Conservation (phyloP, 495 filamentous ascomycete genomes). For the Hypomontagnella submonticulosa region DNA sequence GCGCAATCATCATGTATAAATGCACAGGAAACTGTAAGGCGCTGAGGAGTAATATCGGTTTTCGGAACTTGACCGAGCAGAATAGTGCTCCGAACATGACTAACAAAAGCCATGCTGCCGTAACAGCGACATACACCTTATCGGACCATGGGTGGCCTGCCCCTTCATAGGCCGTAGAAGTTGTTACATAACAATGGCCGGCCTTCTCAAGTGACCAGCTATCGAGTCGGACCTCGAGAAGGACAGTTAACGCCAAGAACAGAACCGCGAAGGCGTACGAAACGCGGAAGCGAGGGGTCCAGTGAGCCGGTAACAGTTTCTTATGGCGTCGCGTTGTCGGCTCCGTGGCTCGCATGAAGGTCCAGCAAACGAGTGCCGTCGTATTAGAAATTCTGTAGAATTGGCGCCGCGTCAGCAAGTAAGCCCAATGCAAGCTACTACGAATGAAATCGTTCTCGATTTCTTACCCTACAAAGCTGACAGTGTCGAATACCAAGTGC, state of each 20-base stretch:
- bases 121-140: constrained; percentile 48
- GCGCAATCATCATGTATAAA: constrained; percentile 52
- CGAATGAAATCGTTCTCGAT: not conserved
- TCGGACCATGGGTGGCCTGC: constrained; percentile 46
- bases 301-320: constrained; percentile 24
- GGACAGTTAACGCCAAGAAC: constrained; percentile 49
- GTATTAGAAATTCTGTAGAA: constrained; percentile 47
- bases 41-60: constrained; percentile 42
- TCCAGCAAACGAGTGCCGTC: constrained; percentile 52
- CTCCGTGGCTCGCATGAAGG: constrained; percentile 39
- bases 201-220: constrained; percentile 42
- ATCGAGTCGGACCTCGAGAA: constrained; percentile 47
- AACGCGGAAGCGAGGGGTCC: constrained; percentile 45
- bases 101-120: constrained; percentile 47
- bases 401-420: constrained; percentile 3
- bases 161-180: constrained; percentile 28
- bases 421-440: not conserved
- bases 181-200: constrained; percentile 48
- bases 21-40: constrained; percentile 52
- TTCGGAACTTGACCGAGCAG: constrained; percentile 38
- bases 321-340: constrained; percentile 24
- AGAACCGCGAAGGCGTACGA: constrained; percentile 46
- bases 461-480: constrained; percentile 51
- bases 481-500: constrained; percentile 52
- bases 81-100: constrained; percentile 48